phyloP scores from a whole-genome alignment of 73 alveolate species.

The Blepharisma stoltei region DNA sequence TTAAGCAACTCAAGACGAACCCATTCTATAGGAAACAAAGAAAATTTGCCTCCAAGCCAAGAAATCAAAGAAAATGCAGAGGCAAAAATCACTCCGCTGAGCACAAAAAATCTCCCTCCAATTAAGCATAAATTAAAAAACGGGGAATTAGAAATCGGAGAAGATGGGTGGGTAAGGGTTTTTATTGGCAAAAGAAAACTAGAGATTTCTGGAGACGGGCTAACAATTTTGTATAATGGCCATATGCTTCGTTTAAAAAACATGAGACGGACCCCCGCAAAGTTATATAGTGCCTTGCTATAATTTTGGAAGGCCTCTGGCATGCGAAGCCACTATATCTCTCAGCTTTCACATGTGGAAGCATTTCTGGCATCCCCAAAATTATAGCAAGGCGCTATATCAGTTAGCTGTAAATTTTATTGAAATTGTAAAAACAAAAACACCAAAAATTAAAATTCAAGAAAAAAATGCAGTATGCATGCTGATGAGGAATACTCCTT shows the following conservation, averaged over 20 bases:
- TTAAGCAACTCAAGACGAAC: too few relatives aligned
- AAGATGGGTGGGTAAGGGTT: conserved; percentile 29
- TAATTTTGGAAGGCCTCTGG: too few relatives aligned
- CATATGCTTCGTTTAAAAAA: not conserved
- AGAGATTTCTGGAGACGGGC: conserved; percentile 8
- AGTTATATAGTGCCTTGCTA: too few relatives aligned
- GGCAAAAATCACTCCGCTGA: not conserved
- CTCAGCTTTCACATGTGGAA: too few relatives aligned
- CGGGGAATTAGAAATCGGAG: conserved; percentile 10
- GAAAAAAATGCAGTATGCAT: conserved; percentile 27
- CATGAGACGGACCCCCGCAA: not conserved
- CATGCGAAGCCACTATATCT: too few relatives aligned
- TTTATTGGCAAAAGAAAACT: not conserved
- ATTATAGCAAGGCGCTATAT: too few relatives aligned
- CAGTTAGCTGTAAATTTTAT: not conserved
- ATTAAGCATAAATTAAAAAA: not conserved
- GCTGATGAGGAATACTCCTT: conserved; percentile 29
- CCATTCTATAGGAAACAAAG: conserved; percentile 26
- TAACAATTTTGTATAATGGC: not conserved
- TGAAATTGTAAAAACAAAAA: conserved; percentile 7
- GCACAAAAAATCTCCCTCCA: conserved; percentile 4
- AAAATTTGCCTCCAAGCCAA: not conserved
- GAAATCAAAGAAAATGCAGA: not conserved
- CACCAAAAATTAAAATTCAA: conserved; percentile 11
- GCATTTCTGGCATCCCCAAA: too few relatives aligned